Base-by-base conservation (phyloP, 768 basidiomycete genomes). In the Rhodotorula babjevae region DNA sequence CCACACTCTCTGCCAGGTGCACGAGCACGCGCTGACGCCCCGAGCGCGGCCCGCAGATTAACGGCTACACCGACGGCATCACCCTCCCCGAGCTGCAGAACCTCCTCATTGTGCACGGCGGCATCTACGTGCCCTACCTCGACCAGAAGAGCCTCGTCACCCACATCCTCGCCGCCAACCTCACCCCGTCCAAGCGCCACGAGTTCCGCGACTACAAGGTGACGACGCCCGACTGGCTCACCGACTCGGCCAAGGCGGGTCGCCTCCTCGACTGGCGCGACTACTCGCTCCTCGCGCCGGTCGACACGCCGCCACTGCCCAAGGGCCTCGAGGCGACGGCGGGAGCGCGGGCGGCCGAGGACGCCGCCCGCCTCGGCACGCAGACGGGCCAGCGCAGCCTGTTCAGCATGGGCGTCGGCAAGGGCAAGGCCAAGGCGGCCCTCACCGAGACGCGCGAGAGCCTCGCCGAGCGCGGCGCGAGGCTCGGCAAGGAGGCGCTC, bases 161-260 rank as follows among this genome's bases (percentile, higher is more conserved):
- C 0, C 93, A 96, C 80, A 89, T 99, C 76, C 84, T 99, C 62
- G 95, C 96, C 8, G 90, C 89, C 74, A 90, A 91, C 46, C 85
- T 99, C 57, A 97, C 95, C 0, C 89, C 92, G 0, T 87, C 88
- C 55, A 99, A 98, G 82, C 85, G 92, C 57, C 86, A 86, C 31
- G 93, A 95, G 77, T 97, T 93, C 81, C 86, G 89, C 80, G 81
- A 89, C 55, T 90, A 95, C 89, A 96, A 93, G 79, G 89, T 98
- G 25, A 93, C 90, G 52, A 84, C 84, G 59, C 92, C 93, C 0
- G 88, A 88, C 68, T 99, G 96, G 96, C 84, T 99, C 19, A 83
- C 88, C 19, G 86, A 93, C 46, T 94, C 92, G 75, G 86, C 85
- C n/a, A 82, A 87, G 65, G 85, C 84, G 6, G 87, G 87, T 0